These are phyloP conservation scores for Porphyrellus cyaneotinctus DNA, from an alignment of 768 basidiomycete species.

Conservation along the genomic window DNA sequence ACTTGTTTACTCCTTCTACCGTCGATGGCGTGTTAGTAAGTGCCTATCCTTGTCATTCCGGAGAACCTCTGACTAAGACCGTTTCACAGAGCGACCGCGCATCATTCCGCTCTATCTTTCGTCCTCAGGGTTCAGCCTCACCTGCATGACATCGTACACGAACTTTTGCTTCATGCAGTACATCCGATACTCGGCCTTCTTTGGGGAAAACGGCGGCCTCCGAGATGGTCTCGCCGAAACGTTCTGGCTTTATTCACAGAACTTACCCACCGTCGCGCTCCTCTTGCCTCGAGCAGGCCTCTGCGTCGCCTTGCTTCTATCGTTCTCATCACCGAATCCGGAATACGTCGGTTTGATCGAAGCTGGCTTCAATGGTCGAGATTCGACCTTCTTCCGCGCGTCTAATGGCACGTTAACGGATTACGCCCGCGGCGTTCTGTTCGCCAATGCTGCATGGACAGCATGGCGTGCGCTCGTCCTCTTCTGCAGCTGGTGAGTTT, in stretches of 20 bases:
- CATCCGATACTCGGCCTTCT: slow-evolving; percentile 68
- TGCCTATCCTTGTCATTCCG: slow-evolving; percentile 28
- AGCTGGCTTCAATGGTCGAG: slow-evolving; percentile 50
- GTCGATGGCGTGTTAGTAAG: slow-evolving; percentile 79
- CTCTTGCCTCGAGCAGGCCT: slow-evolving; percentile 81
- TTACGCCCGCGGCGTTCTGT: slow-evolving; percentile 76
- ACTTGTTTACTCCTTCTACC: slow-evolving; percentile 65
- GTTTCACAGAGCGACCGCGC: slow-evolving; percentile 65
- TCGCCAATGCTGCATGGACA: slow-evolving; percentile 79
- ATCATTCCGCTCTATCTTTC: slow-evolving; percentile 84
- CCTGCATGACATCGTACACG: slow-evolving; percentile 72
- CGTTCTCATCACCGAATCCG: slow-evolving; percentile 51
- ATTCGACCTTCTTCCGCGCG: slow-evolving; percentile 69
- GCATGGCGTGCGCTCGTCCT: slow-evolving; percentile 71
- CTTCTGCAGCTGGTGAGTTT: slow-evolving; percentile 57
- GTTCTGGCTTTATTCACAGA: slow-evolving; percentile 81
- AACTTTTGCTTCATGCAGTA: slow-evolving; percentile 84
- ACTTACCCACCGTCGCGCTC: slow-evolving; percentile 75
- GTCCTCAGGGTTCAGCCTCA: slow-evolving; percentile 69
- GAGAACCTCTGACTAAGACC: background rate
- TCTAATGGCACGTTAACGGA: slow-evolving; percentile 61
- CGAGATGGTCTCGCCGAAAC: slow-evolving; percentile 74
- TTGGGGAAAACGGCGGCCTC: slow-evolving; percentile 44
- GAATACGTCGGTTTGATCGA: slow-evolving; percentile 44
- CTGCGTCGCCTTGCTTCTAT: slow-evolving; percentile 64